These are phyloP conservation scores for Umbilicaria muhlenbergii DNA, from an alignment of 495 filamentous ascomycete genomes.

Conservation along the genomic window DNA sequence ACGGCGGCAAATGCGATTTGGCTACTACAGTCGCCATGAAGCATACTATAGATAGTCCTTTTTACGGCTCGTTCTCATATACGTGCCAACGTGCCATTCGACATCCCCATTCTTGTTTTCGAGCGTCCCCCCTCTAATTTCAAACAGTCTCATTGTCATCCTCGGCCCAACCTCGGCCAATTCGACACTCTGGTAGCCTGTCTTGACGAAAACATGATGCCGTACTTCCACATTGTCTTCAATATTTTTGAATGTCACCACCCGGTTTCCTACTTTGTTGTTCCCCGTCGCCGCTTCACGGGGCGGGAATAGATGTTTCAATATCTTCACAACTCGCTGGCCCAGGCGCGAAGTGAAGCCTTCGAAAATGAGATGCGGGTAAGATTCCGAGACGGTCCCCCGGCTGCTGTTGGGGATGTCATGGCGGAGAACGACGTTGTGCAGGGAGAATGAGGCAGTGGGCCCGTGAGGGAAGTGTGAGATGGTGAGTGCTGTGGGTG, in stretches of 20 bases:
- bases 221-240: slow-evolving; percentile 85
- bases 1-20: too few relatives aligned
- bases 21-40: background rate
- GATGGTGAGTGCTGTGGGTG: slow-evolving; percentile 78
- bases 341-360: slow-evolving; percentile 79
- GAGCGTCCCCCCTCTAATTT: slow-evolving; percentile 82
- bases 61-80: slow-evolving; percentile 81
- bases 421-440: slow-evolving; percentile 86
- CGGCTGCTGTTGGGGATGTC: slow-evolving; percentile 79
- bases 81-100: slow-evolving; percentile 90
- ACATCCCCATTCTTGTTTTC: slow-evolving; percentile 94
- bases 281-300: slow-evolving; percentile 51
- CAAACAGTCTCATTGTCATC: slow-evolving; percentile 93
- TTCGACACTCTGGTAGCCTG: slow-evolving; percentile 76
- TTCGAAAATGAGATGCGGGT: slow-evolving; percentile 92
- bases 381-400: slow-evolving; percentile 86
- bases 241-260: slow-evolving; percentile 89
- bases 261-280: slow-evolving; percentile 64
- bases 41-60: slow-evolving; percentile 68
- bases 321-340: slow-evolving; percentile 66
- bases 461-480: slow-evolving; percentile 89
- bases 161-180: slow-evolving; percentile 87
- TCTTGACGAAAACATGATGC: slow-evolving; percentile 72
- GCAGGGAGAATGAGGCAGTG: slow-evolving; percentile 77
- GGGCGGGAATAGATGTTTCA: slow-evolving; percentile 92